Base-by-base conservation (phyloP, 106 monocot genomes). In the Phalaenopsis equestris region DNA sequence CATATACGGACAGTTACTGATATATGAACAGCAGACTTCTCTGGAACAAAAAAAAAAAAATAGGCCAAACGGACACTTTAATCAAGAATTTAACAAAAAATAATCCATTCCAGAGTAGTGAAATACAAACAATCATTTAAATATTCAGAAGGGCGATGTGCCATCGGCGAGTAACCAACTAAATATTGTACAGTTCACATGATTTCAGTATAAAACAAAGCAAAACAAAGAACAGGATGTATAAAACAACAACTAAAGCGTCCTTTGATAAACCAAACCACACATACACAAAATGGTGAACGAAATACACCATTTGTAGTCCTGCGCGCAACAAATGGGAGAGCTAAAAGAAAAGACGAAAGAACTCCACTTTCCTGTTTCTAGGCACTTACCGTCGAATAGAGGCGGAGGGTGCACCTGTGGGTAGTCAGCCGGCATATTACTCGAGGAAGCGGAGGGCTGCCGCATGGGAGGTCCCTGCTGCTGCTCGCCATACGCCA, bases 361-460 rank as follows among this genome's bases (percentile, higher is more conserved):
- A 37, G 17, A 10, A 57, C 6, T 61, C 36, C 15, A 78, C 15
- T 12, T 57, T 15, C 55, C 55, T 39, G 0, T 5, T 57, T 48
- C 73, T 19, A 5, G 14, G 3, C 39, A 15, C 46, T n/a, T 75
- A 75, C 79, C 72, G 23, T 79, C 56, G 41, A 12, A 67, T 24
- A 88, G 81, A 37, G 88, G 82, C 21, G 88, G 82, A 39, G 58
- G 85, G 77, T 88, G 90, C 47, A 37, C 65, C 52, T 82, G 82
- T 8, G 81, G 37, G 79, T 84, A 87, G 1, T 93, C 88, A 9
- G 79, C 75, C n/a, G 73, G 23, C 57, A 89, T 24, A 30, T 80
- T 88, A 37, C 88, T 85, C 41, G 93, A 90, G n/a, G 93, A 84
- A 56, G 88, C 93, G 1, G 93, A 90, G 16, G 86, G 55, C 79